phyloP scores from a whole-genome alignment of 2,329 filamentous ascomycete genomes.

The Arthrocladium fulminans region DNA sequence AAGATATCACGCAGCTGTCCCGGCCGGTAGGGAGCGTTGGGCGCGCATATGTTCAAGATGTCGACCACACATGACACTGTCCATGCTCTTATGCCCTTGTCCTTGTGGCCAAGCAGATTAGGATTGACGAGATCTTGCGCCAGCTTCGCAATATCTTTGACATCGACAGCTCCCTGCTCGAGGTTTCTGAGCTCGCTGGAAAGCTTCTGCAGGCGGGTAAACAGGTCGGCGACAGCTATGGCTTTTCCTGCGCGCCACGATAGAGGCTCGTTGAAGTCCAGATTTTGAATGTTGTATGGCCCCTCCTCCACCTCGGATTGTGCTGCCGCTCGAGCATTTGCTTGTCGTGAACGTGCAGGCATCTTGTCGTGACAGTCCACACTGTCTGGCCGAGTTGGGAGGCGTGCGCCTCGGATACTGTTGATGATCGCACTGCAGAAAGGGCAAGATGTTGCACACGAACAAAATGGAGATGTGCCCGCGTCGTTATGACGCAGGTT shows the following conservation, averaged over 20 bases:
- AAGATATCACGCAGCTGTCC: conserved; percentile 96
- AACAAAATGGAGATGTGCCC: too few relatives aligned
- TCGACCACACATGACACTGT: conserved; percentile 85
- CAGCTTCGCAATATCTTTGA: conserved; percentile 72
- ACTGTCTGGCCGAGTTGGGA: conserved; percentile 2
- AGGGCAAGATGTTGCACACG: not conserved
- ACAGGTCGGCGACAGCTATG: conserved; percentile 72
- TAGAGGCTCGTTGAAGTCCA: conserved; percentile 76
- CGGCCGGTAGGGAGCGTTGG: conserved; percentile 85
- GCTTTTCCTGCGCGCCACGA: conserved; percentile 88
- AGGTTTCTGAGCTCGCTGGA: conserved; percentile 74
- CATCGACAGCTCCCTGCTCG: conserved; percentile 77
- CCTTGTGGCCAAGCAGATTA: conserved; percentile 81
- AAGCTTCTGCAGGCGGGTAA: conserved; percentile 70
- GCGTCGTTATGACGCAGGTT: not conserved
- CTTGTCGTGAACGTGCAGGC: conserved; percentile 15
- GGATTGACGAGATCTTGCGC: conserved; percentile 75
- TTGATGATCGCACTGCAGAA: not conserved
- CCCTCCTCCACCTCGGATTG: conserved; percentile 12
- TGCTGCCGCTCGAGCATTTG: conserved; percentile 11
- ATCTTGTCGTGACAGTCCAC: conserved; percentile 12
- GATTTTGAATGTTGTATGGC: conserved; percentile 26
- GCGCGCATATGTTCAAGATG: conserved; percentile 83
- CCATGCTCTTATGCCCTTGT: conserved; percentile 85
- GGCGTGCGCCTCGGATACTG: conserved; percentile 1